A percentile compares a stretch with the other conserved stretches of the same genome.
Conservation (phyloP, 768 basidiomycete genomes). For the Kondoa malvinella region DNA sequence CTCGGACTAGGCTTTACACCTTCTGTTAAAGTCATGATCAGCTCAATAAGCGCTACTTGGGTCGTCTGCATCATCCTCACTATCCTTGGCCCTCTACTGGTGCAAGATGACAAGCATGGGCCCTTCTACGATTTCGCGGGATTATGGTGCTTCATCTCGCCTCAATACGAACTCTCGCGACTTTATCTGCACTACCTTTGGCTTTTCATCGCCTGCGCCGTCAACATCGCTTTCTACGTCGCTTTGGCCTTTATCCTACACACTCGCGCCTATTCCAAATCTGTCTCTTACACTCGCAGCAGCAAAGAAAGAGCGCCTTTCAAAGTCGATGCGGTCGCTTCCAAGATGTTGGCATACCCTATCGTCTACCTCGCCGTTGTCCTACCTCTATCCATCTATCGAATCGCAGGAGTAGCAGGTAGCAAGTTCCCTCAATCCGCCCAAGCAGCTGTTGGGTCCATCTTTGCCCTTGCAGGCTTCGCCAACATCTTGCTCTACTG, state of each 20-base stretch:
- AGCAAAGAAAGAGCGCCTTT: neutral
- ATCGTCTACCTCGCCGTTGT: slow-evolving; percentile 12
- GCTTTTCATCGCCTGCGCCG: neutral
- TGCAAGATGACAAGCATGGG: slow-evolving; percentile 4
- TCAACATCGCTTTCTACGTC: neutral
- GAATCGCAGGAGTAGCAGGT: slow-evolving; percentile 10
- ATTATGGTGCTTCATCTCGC: slow-evolving; percentile 19
- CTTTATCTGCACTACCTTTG: slow-evolving; percentile 15
- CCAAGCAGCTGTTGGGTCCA: slow-evolving; percentile 4
- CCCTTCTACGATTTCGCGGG: slow-evolving; percentile 14
- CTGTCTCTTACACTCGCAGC: neutral
- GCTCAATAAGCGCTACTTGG: neutral
- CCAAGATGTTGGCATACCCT: slow-evolving; percentile 10
- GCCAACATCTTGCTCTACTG: slow-evolving; percentile 11
- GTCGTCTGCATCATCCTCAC: slow-evolving; percentile 8
- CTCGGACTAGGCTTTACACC: slow-evolving; percentile 1
- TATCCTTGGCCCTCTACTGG: slow-evolving; percentile 10
- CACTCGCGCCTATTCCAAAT: neutral
- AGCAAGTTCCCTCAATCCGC: slow-evolving; percentile 3
- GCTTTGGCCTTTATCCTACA: neutral
- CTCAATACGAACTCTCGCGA: slow-evolving; percentile 10
- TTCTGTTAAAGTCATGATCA: neutral
- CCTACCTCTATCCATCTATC: slow-evolving; percentile 14
- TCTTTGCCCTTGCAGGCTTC: slow-evolving; percentile 12
- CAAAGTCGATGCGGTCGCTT: neutral